Base-by-base conservation (phyloP, 2,329 filamentous ascomycete species). In the Diaporthe helianthi region DNA sequence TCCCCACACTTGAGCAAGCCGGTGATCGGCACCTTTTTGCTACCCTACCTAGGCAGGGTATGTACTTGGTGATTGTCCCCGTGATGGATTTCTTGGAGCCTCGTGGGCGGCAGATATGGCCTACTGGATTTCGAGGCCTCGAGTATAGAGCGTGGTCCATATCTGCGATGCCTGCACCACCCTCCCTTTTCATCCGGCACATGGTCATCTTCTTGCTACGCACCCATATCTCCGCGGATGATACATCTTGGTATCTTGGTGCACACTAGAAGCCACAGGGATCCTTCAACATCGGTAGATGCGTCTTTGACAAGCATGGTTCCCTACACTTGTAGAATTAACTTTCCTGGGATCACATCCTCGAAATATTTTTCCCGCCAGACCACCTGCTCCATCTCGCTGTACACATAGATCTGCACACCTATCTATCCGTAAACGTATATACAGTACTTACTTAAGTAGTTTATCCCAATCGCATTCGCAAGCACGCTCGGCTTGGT, bases 361-460 rank as follows among this genome's bases (percentile, higher is more conserved):
- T 61, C 55, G n/a, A 47, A 61, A 61, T 33, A 61, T 33, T 46
- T 46, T 61, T 61, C 55, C 55, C 38, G 38, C 19, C 15, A 38
- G 33, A 61, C 38, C 26, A 61, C 55, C 26, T 60, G n/a, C 24
- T 29, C 38, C 38, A 22, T 46, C 19, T n/a, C 7, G 2, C 4
- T 24, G 38, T 22, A n/a, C 17, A 46, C 10, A 46, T n/a, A 46
- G n/a, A 22, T 22, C 26, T 61, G 55, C 47, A 19, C 54, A 38
- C 24, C 9, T 33, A 38, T 55, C 33, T 55, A 19, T 13, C 19
- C 19, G 12, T 17, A 13, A 9, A 22, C 44, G 44, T 22, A 47
- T 47, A 22, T n/a, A 22, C 44, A 46, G 7, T 10, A 47, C 31
- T 60, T n/a, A n/a, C n/a, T n/a, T n/a, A n/a, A n/a, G n/a, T n/a